Evolutionary conservation across 768 basidiomycete genomes (phyloP), one percentile per base, ranked within the genome.

Genomic region (Kockovaella imperatae): DNA sequence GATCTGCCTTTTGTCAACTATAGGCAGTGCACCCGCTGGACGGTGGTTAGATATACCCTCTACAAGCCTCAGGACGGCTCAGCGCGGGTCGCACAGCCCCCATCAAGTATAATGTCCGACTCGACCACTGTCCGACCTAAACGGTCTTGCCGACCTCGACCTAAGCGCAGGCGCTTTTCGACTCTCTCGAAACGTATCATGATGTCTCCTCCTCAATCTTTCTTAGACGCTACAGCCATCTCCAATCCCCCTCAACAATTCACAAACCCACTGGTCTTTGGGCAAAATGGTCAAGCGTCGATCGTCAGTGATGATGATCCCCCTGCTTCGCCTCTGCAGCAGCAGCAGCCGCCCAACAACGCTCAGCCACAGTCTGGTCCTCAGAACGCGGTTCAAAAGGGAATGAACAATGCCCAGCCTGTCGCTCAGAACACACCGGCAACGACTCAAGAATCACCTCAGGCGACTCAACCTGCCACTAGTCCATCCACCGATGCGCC

Each of bases 171-270:
- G n/a, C n/a, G n/a, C n/a, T n/a, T n/a, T n/a, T n/a, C n/a, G n/a
- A n/a, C n/a, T n/a, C n/a, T n/a, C n/a, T n/a, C n/a, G n/a, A n/a
- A n/a, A 38, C 41, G 62, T 20, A 61, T 64, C 32, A 54, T 60
- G 29, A 56, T 64, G 54, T 61, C 61, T 30, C 62, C 62, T 5
- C 62, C 62, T 23, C 24, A 51, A 36, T 57, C 57, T 3, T 64
- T 61, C 49, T 42, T 64, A n/a, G 41, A 54, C 15, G 45, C 52
- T 29, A 47, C 59, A 15, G 57, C 59, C 6, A 40, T 39, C 7
- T 21, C 21, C 43, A 44, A 39, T 10, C n/a, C 21, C 10, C 42
- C 44, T 34, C 32, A 34, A 28, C 50, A n/a, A 15, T 30, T 49
- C 31, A 53, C 53, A 21, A 52, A 42, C 7, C 54, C 56, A 11